These are phyloP conservation scores for Aureobasidium sp. DNA, from an alignment of 2,329 filamentous ascomycete species.

Conservation along the genomic window DNA sequence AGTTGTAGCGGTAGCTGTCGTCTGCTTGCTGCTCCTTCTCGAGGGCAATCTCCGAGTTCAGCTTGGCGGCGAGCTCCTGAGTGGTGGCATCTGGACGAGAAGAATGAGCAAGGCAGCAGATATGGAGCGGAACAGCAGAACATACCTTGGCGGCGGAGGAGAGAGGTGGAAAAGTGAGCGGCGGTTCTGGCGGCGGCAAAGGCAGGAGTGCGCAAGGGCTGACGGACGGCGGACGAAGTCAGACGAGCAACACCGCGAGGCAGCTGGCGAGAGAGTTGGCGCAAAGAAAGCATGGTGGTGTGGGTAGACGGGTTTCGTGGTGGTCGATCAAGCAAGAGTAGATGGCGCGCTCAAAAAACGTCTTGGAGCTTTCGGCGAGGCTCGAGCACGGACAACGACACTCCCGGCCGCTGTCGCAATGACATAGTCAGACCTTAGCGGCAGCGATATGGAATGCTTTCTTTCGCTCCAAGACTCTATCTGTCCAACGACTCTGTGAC, in stretches of 20 bases:
- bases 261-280: conserved; percentile 38
- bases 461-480: background rate
- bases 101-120: background rate
- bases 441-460: background rate
- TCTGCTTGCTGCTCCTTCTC: conserved; percentile 69
- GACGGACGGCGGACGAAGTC: conserved; percentile 32
- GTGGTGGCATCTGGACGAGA: conserved; percentile 44
- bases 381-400: background rate
- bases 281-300: conserved; percentile 38
- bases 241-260: conserved; percentile 38
- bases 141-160: conserved; percentile 29
- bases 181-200: conserved; percentile 19
- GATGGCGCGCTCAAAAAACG: background rate
- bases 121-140: background rate
- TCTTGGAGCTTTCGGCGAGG: conserved; percentile 1
- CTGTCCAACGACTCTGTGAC: background rate
- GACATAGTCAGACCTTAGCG: background rate
- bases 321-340: background rate
- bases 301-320: background rate
- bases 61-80: conserved; percentile 76
- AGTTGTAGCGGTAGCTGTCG: conserved; percentile 50
- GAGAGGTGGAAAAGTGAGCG: conserved; percentile 39
- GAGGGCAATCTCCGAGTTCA: conserved; percentile 74
- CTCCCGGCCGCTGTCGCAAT: conserved; percentile 3
- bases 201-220: conserved; percentile 24